Conservation (phyloP, 139 green algal genomes). For the Desmodesmus armatus region DNA sequence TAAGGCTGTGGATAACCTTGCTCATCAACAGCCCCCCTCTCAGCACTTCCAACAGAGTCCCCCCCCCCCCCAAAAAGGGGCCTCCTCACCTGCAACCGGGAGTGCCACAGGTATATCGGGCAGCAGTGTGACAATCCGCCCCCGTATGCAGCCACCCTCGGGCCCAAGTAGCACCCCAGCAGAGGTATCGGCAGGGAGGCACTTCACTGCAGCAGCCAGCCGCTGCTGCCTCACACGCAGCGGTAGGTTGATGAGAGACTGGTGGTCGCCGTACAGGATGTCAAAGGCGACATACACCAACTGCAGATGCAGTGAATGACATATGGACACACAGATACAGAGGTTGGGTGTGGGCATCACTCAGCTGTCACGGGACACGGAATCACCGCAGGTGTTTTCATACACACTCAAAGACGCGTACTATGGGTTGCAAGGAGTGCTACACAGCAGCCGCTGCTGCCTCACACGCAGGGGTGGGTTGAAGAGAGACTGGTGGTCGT, state of each 20-base stretch:
- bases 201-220: constrained; percentile 42
- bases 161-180: constrained; percentile 11
- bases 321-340: background rate
- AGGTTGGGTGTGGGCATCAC: no score
- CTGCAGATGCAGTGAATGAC: constrained; percentile 29
- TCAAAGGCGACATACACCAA: constrained; percentile 88
- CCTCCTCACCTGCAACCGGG: background rate
- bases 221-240: constrained; percentile 64
- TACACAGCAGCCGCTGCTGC: constrained; percentile 56
- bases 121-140: constrained; percentile 58
- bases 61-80: no score
- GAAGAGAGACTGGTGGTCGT: constrained; percentile 50
- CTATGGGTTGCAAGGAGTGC: no score
- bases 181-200: background rate
- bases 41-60: no score
- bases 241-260: constrained; percentile 52
- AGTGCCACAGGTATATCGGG: constrained; percentile 44
- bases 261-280: constrained; percentile 75
- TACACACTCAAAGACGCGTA: no score
- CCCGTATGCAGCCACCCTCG: constrained; percentile 45
- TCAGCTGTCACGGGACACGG: no score
- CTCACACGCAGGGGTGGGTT: constrained; percentile 60
- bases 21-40: no score
- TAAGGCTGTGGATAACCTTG: no score
- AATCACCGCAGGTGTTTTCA: no score